Percentiles rank a stretch among this genome's conserved stretches.
Conservation (phyloP, 441 rosid species). For the Jatropha podagrica region DNA sequence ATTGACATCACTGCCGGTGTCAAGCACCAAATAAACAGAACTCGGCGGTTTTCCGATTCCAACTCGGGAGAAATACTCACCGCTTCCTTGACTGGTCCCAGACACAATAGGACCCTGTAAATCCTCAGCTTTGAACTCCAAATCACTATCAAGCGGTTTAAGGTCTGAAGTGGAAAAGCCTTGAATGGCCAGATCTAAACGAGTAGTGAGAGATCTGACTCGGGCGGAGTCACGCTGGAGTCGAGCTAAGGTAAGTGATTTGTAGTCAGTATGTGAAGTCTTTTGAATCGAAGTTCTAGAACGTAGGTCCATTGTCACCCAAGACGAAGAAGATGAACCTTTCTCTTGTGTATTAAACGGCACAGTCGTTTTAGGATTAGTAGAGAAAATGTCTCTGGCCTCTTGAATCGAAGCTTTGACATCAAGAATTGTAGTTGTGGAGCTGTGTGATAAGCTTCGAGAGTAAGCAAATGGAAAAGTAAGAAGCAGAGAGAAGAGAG, state of each 20-base stretch:
- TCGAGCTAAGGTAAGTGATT: slow-evolving; percentile 55
- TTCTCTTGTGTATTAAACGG: slow-evolving; percentile 15
- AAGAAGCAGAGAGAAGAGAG: slow-evolving; percentile 23
- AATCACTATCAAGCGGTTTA: slow-evolving; percentile 30
- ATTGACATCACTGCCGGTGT: slow-evolving; percentile 87
- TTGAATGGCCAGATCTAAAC: slow-evolving; percentile 49
- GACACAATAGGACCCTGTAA: slow-evolving; percentile 59
- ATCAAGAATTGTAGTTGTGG: slow-evolving; percentile 35
- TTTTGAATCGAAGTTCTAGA: slow-evolving; percentile 44
- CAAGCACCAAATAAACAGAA: slow-evolving; percentile 64
- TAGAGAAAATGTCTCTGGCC: slow-evolving; percentile 29
- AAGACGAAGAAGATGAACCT: slow-evolving; percentile 28
- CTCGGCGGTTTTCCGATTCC: slow-evolving; percentile 80
- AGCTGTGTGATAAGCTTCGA: slow-evolving; percentile 25
- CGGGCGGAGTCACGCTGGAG: slow-evolving; percentile 71
- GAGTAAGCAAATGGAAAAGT: slow-evolving; percentile 30
- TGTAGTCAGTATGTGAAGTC: slow-evolving; percentile 51
- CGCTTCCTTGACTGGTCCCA: slow-evolving; percentile 78
- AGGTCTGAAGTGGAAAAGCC: slow-evolving; percentile 42
- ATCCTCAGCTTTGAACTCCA: slow-evolving; percentile 33
- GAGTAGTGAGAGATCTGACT: slow-evolving; percentile 48
- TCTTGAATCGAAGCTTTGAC: slow-evolving; percentile 42
- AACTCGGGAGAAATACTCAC: slow-evolving; percentile 82
- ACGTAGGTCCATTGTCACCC: slow-evolving; percentile 46
- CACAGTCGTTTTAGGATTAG: slow-evolving; percentile 17